Conservation (phyloP, 2,329 filamentous ascomycete genomes). For the Pyrenochaeta sp. region DNA sequence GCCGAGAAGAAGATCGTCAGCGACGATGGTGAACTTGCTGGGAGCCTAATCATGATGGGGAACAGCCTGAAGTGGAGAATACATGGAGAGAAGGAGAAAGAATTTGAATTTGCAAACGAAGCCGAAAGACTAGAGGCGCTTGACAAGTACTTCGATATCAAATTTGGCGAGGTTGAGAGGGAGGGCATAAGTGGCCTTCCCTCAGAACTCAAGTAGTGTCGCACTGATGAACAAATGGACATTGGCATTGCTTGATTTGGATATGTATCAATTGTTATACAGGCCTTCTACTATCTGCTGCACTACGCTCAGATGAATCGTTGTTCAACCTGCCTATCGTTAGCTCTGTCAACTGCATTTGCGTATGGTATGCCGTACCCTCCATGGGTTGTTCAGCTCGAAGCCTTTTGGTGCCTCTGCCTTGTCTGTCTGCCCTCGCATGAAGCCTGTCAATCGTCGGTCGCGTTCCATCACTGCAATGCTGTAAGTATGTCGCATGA, state of each 20-base stretch:
- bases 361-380: conserved; percentile 56
- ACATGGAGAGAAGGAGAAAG: conserved; percentile 51
- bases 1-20: conserved; percentile 62
- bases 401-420: conserved; percentile 67
- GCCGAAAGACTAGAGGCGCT: conserved; percentile 55
- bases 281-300: conserved; percentile 9
- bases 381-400: conserved; percentile 74
- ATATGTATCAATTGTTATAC: conserved; percentile 23
- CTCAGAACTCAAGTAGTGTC: conserved; percentile 42
- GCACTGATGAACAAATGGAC: conserved; percentile 1
- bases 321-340: conserved; percentile 47
- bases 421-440: conserved; percentile 69
- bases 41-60: conserved; percentile 53
- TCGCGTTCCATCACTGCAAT: conserved; percentile 72
- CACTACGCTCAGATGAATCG: conserved; percentile 43
- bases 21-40: conserved; percentile 45
- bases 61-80: conserved; percentile 57
- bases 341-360: conserved; percentile 23
- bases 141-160: conserved; percentile 56
- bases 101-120: conserved; percentile 54
- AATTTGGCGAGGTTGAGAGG: conserved; percentile 48
- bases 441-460: conserved; percentile 67
- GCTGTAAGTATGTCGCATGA: conserved; percentile 39
- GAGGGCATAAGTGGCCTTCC: conserved; percentile 48
- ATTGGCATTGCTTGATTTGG: conserved; percentile 21